Evolutionary conservation across 1,284 basidiomycete genomes (phyloP).

Genomic region (Boletellus deceptivus): DNA sequence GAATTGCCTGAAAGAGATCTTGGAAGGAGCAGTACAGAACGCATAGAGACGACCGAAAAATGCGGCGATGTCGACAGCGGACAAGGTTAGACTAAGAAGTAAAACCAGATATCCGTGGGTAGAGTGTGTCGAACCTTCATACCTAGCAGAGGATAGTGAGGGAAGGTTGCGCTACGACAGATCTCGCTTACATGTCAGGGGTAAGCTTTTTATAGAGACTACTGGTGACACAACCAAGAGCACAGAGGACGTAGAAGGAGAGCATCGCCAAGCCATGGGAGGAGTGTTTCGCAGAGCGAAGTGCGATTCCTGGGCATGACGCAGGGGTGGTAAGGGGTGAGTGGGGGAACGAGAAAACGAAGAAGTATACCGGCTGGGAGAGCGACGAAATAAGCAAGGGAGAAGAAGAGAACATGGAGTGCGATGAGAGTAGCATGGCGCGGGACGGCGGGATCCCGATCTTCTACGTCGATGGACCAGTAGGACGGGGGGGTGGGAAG

Average conservation of each 20-base stretch:
- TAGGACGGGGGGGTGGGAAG: conserved; percentile 73
- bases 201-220: conserved; percentile 71
- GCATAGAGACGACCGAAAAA: conserved; percentile 47
- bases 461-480: conserved; percentile 71
- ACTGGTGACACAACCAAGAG: conserved; percentile 62
- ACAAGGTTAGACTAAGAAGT: conserved; percentile 53
- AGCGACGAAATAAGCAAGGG: conserved; percentile 70
- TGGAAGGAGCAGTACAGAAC: conserved; percentile 46
- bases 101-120: conserved; percentile 63
- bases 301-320: conserved; percentile 57
- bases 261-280: conserved; percentile 54
- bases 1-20: conserved; percentile 46
- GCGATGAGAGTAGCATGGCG: conserved; percentile 65
- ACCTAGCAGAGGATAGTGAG: conserved; percentile 46
- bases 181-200: conserved; percentile 66
- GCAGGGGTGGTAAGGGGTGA: not conserved
- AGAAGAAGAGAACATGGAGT: conserved; percentile 67
- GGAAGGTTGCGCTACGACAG: conserved; percentile 2
- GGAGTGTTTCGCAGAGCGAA: conserved; percentile 69
- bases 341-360: not conserved
- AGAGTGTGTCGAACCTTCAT: conserved; percentile 63
- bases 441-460: conserved; percentile 41
- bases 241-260: conserved; percentile 55
- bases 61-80: conserved; percentile 54
- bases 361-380: conserved; percentile 64